Base-by-base conservation (phyloP, 2,329 filamentous ascomycete genomes). In the Ceratocystis smalleyi region DNA sequence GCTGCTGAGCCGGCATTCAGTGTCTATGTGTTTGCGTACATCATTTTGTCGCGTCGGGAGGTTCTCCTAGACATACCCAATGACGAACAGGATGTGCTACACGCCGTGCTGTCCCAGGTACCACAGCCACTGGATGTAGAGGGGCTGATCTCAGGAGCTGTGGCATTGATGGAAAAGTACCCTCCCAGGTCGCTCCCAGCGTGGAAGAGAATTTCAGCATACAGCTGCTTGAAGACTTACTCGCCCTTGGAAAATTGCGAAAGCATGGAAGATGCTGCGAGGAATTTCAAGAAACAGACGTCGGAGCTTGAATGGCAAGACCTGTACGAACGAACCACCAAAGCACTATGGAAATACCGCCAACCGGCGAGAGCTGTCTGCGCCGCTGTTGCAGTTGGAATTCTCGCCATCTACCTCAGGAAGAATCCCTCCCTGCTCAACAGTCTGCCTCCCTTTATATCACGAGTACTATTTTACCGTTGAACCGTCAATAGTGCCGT, bases 11-110 rank as follows among this genome's bases (percentile, higher is more conserved):
- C 91, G n/a, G 87, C 88, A 47, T 90, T 96, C 70, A 86, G 86
- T 19, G 81, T 97, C 62, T 99, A 99, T 74, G 80, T 97, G 64
- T 97, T 96, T 74, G 90, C 91, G 0, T 87, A 89, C 71, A 91
- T 96, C 67, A 85, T 96, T 51, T 79, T 95, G 43, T 83, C 85
- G 57, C 86, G 92, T 45, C 86, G 88, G 65, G 81, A 84, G 43
- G 91, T 96, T 74, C 81, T 99, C n/a, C 82, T 97, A 68, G 87
- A 89, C 61, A 88, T 90, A n/a, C 83, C 86, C 1, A 74, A 79
- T 22, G 88, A 95, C 68, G 91, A 96, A 72, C 87, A 89, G 5
- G 92, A 97, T 71, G 95, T 99, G 83, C 81, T 99, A 27, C 91
- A 96, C 73, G 88, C 86, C 67, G 85, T 89, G 43, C 82, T 99